Conservation (phyloP, 805 yeast species). For the Teunomyces atbi region DNA sequence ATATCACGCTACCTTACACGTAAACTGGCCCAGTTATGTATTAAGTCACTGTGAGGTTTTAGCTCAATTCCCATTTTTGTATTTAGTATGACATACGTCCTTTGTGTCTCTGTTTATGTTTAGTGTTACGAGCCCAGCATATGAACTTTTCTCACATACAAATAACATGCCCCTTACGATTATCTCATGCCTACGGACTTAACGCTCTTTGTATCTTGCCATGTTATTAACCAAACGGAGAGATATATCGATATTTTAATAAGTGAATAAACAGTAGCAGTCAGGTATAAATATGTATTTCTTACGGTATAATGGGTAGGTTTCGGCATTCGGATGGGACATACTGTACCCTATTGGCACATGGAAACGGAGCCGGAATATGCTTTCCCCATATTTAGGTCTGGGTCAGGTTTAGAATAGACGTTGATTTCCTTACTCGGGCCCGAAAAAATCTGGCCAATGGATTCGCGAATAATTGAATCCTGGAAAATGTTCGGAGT, state of each 20-base stretch:
- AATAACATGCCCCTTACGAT: neutral
- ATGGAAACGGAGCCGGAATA: neutral
- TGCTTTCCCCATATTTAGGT: neutral
- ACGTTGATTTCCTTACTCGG: conserved; percentile 17
- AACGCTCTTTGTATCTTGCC: neutral
- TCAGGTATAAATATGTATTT: too few relatives aligned
- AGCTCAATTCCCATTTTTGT: too few relatives aligned
- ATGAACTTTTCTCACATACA: neutral
- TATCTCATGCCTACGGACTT: neutral
- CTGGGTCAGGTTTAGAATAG: neutral
- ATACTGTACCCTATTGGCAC: neutral
- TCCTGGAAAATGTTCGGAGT: conserved; percentile 19
- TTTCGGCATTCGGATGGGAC: too few relatives aligned
- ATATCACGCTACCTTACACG: too few relatives aligned
- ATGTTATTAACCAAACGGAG: neutral
- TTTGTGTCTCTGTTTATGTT: neutral
- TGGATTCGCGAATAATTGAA: conserved; percentile 11
- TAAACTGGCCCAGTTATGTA: too few relatives aligned
- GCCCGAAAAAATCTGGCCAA: conserved; percentile 21
- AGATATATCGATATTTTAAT: neutral
- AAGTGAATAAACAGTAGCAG: too few relatives aligned
- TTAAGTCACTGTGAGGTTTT: too few relatives aligned
- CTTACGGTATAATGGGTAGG: too few relatives aligned
- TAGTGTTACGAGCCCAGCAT: neutral
- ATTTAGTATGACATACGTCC: too few relatives aligned